A percentile compares a stretch with the other conserved stretches of the same genome.
These are phyloP conservation scores for Apiospora phragmitis DNA, from an alignment of 2,329 filamentous ascomycete genomes.

Conservation along the genomic window DNA sequence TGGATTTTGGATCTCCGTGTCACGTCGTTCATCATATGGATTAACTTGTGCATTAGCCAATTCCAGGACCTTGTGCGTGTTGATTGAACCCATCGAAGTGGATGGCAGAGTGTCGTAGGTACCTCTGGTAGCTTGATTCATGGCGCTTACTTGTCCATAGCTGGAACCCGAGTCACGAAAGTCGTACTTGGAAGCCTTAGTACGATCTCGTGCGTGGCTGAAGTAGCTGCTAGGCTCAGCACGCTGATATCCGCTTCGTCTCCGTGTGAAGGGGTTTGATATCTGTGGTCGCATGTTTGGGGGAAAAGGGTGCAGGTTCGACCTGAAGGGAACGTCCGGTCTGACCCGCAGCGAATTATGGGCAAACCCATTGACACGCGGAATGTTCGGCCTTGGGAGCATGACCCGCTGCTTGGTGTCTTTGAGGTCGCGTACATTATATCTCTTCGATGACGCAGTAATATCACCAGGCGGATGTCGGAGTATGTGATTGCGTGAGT, in stretches of 20 bases:
- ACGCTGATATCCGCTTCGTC: conserved; percentile 11
- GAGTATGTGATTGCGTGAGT: conserved; percentile 22
- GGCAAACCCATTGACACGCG: conserved; percentile 17
- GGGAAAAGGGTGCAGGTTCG: not conserved
- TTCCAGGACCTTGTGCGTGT: not conserved
- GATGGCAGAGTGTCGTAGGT: not conserved
- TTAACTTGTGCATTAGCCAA: not conserved
- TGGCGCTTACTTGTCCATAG: conserved; percentile 14
- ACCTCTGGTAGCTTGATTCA: not conserved
- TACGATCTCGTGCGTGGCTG: conserved; percentile 15
- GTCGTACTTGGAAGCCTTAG: conserved; percentile 25
- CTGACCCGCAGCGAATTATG: conserved; percentile 20
- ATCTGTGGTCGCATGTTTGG: conserved; percentile 9
- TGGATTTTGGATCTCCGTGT: not conserved
- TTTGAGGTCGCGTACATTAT: conserved; percentile 15
- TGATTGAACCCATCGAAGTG: not conserved
- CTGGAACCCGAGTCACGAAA: conserved; percentile 29
- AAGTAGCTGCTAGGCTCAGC: conserved; percentile 15
- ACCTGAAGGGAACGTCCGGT: conserved; percentile 10
- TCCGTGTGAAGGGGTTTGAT: conserved; percentile 21
- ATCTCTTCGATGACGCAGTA: not conserved
- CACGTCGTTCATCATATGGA: not conserved
- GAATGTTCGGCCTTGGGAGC: not conserved
- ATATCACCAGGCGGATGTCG: conserved; percentile 15
- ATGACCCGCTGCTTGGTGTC: conserved; percentile 18